Percentiles rank a stretch among this genome's conserved stretches.
phyloP scores from a whole-genome alignment of 352 stramenopile species.

The Globisporangium polare region DNA sequence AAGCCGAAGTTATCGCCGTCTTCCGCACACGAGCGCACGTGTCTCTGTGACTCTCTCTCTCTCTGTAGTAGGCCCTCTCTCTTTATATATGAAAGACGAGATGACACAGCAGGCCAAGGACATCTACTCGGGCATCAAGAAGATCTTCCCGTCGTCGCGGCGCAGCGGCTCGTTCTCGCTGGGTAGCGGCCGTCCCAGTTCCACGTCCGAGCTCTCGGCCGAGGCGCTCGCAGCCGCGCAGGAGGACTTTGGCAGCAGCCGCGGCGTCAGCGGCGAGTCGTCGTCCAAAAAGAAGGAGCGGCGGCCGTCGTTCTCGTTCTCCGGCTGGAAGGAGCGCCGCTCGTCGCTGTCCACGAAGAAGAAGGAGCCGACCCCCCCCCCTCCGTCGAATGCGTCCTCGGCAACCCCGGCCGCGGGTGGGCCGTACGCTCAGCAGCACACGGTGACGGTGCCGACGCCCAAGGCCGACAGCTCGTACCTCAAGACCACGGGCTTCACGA shows the following conservation, averaged over 20 bases:
- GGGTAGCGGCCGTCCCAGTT: conserved; percentile 18
- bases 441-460: not conserved
- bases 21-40: too few species aligned
- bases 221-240: conserved; percentile 28
- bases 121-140: conserved; percentile 77
- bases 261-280: not conserved
- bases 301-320: conserved; percentile 50
- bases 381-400: not conserved
- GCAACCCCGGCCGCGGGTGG: conserved; percentile 2
- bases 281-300: conserved; percentile 40
- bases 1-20: not conserved
- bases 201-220: conserved; percentile 24
- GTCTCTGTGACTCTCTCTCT: conserved; percentile 7
- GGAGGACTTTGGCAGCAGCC: conserved; percentile 12
- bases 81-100: conserved; percentile 16
- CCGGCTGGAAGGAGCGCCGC: conserved; percentile 40
- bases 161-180: conserved; percentile 54
- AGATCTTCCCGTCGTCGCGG: conserved; percentile 55
- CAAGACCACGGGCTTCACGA: conserved; percentile 3
- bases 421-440: not conserved
- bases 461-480: conserved; percentile 13
- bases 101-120: conserved; percentile 79
- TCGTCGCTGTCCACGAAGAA: conserved; percentile 25
- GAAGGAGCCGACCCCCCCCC: conserved; percentile 11
- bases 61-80: not conserved